phyloP scores from a whole-genome alignment of 257 asterid genomes.

The Lavandula angustifolia region DNA sequence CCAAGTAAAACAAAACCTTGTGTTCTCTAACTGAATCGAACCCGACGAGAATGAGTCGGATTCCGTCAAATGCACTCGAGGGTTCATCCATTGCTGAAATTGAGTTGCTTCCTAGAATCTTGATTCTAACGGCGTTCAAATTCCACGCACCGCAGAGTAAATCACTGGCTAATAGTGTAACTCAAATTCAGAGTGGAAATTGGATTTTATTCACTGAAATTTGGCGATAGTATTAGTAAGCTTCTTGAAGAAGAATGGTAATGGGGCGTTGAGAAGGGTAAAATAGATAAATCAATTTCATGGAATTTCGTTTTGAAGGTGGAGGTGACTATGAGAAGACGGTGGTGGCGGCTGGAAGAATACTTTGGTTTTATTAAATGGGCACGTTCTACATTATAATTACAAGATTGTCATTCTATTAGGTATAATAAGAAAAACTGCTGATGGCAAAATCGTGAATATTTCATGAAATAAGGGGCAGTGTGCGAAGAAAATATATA shows the following conservation, averaged over 20 bases:
- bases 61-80: conserved; percentile 49
- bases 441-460: too few relatives aligned
- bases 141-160: conserved; percentile 21
- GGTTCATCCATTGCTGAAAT: conserved; percentile 38
- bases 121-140: conserved; percentile 14
- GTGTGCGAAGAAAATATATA: too few relatives aligned
- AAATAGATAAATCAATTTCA: conserved; percentile 31
- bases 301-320: neutral
- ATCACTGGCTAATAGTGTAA: conserved; percentile 3
- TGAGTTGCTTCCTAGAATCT: conserved; percentile 42
- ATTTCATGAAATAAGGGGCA: too few relatives aligned
- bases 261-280: conserved; percentile 37
- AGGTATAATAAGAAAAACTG: too few relatives aligned
- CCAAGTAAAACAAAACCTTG: conserved; percentile 45
- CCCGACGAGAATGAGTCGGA: conserved; percentile 64
- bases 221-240: conserved; percentile 26
- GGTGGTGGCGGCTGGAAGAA: too few relatives aligned
- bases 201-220: too few relatives aligned
- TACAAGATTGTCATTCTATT: too few relatives aligned
- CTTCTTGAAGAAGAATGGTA: conserved; percentile 46
- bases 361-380: too few relatives aligned
- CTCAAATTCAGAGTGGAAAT: neutral
- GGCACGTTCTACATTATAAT: too few relatives aligned
- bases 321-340: too few relatives aligned
- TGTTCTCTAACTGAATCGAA: conserved; percentile 51